Evolutionary conservation across 2,329 filamentous ascomycete species (phyloP).

Genomic region (Zymoseptoria pseudotritici): DNA sequence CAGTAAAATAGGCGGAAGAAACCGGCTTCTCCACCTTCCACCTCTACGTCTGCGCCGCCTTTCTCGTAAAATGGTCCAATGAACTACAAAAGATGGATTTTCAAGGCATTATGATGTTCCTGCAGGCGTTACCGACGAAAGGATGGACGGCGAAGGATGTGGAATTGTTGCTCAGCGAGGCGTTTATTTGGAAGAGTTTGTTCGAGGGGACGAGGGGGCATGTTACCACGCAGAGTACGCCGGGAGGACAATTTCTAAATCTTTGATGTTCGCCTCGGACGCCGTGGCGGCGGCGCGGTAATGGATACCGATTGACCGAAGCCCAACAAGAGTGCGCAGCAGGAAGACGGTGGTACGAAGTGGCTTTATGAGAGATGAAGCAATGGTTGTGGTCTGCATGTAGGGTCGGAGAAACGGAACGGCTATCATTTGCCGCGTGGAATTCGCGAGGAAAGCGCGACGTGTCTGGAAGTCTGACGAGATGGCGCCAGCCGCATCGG

Average conservation of each 20-base stretch:
- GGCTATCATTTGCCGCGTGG: too few relatives aligned
- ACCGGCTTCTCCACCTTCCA: constrained; percentile 98
- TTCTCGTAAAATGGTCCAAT: constrained; percentile 96
- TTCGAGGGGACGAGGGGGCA: constrained; percentile 94
- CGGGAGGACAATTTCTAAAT: constrained; percentile 17
- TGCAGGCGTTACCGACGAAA: constrained; percentile 86
- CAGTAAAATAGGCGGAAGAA: constrained; percentile 71
- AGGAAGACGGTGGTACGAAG: too few relatives aligned
- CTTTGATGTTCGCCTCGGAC: too few relatives aligned
- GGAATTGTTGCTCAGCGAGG: constrained; percentile 87
- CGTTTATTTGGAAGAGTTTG: constrained; percentile 96
- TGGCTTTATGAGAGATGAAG: too few relatives aligned
- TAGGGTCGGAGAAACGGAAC: too few relatives aligned
- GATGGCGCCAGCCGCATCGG: too few relatives aligned
- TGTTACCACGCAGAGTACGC: constrained; percentile 36
- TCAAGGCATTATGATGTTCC: constrained; percentile 98
- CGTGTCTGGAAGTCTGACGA: too few relatives aligned
- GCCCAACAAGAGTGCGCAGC: too few relatives aligned
- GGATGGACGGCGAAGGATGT: constrained; percentile 98
- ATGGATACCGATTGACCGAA: too few relatives aligned
- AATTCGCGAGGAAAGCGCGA: too few relatives aligned
- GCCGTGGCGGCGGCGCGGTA: too few relatives aligned
- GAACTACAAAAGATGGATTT: constrained; percentile 97
- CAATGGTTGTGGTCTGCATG: too few relatives aligned
- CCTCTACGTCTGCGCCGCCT: constrained; percentile 94